Evolutionary conservation across 2,329 filamentous ascomycete genomes (phyloP).

Genomic region (Clonostachys chloroleuca): DNA sequence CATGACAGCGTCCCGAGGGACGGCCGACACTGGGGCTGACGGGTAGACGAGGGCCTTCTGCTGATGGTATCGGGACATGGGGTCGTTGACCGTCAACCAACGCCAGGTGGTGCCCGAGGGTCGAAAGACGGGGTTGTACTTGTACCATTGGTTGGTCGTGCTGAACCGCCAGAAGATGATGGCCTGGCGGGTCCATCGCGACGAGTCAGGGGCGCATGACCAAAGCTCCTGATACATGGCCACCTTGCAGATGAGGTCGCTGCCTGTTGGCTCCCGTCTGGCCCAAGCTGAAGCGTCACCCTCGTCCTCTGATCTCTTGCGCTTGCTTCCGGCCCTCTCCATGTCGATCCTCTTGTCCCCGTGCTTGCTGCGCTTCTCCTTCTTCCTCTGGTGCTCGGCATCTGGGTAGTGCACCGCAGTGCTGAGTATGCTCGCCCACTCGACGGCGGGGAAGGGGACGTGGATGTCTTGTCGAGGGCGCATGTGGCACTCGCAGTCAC

Average conservation of each 20-base stretch:
- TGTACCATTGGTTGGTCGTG: slow-evolving; percentile 46
- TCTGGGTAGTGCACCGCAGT: slow-evolving; percentile 48
- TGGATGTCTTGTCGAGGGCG: slow-evolving; percentile 42
- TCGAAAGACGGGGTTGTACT: slow-evolving; percentile 41
- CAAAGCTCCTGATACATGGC: slow-evolving; percentile 66
- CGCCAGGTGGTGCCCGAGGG: slow-evolving; percentile 54
- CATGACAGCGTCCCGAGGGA: slow-evolving; percentile 41
- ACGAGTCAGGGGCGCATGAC: slow-evolving; percentile 43
- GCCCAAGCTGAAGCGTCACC: slow-evolving; percentile 32
- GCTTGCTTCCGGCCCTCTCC: slow-evolving; percentile 27
- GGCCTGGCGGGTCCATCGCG: slow-evolving; percentile 50
- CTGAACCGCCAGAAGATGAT: slow-evolving; percentile 62
- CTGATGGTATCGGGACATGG: slow-evolving; percentile 54
- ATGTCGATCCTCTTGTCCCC: slow-evolving; percentile 21
- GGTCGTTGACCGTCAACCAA: slow-evolving; percentile 57
- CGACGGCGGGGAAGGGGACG: slow-evolving; percentile 53
- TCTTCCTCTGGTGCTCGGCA: slow-evolving; percentile 30
- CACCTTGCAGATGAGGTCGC: slow-evolving; percentile 54
- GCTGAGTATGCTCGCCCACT: slow-evolving; percentile 55
- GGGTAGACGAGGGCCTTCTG: slow-evolving; percentile 36
- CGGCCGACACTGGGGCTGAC: slow-evolving; percentile 9
- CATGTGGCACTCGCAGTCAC: slow-evolving; percentile 46
- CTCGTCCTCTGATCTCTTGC: slow-evolving; percentile 33
- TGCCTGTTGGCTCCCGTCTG: slow-evolving; percentile 36
- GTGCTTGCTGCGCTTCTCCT: slow-evolving; percentile 27